These are phyloP conservation scores for Aurifilum marmelostoma DNA, from an alignment of 2,329 filamentous ascomycete species.

Conservation along the genomic window DNA sequence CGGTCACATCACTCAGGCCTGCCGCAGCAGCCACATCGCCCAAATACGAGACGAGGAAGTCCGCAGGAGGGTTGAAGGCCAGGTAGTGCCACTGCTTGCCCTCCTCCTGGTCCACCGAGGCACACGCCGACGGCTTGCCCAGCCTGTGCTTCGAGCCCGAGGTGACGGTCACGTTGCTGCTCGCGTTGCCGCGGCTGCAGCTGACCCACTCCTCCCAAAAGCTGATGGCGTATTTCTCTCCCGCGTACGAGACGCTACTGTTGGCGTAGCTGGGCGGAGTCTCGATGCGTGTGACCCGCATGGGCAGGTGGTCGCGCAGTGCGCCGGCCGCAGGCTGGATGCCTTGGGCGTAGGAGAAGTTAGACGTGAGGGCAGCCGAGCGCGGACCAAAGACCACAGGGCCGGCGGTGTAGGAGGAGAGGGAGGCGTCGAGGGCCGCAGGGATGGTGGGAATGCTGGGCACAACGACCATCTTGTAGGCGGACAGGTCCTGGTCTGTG, in stretches of 20 bases:
- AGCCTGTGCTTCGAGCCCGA: slow-evolving; percentile 32
- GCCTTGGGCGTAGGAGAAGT: slow-evolving; percentile 31
- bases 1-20: slow-evolving; percentile 29
- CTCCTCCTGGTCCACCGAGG: slow-evolving; percentile 3
- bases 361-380: slow-evolving; percentile 30
- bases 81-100: slow-evolving; percentile 30
- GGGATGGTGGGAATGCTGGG: slow-evolving; percentile 33
- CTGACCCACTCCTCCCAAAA: slow-evolving; percentile 32
- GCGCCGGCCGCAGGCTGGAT: slow-evolving; percentile 31
- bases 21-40: slow-evolving; percentile 31
- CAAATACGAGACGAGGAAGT: slow-evolving; percentile 32
- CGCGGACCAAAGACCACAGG: slow-evolving; percentile 33
- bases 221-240: slow-evolving; percentile 30
- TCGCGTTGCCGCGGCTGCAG: slow-evolving; percentile 28
- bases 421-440: slow-evolving; percentile 26
- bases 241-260: slow-evolving; percentile 31
- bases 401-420: slow-evolving; percentile 26
- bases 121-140: slow-evolving; percentile 32
- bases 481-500: slow-evolving; percentile 30
- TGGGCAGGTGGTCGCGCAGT: slow-evolving; percentile 30
- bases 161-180: slow-evolving; percentile 29
- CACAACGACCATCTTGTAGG: slow-evolving; percentile 33
- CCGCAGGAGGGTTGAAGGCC: slow-evolving; percentile 32
- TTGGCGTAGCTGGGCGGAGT: slow-evolving; percentile 32
- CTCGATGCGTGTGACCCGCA: slow-evolving; percentile 34